Conservation (phyloP, 352 stramenopile genomes). For the Salisapilia sapeloensis region DNA sequence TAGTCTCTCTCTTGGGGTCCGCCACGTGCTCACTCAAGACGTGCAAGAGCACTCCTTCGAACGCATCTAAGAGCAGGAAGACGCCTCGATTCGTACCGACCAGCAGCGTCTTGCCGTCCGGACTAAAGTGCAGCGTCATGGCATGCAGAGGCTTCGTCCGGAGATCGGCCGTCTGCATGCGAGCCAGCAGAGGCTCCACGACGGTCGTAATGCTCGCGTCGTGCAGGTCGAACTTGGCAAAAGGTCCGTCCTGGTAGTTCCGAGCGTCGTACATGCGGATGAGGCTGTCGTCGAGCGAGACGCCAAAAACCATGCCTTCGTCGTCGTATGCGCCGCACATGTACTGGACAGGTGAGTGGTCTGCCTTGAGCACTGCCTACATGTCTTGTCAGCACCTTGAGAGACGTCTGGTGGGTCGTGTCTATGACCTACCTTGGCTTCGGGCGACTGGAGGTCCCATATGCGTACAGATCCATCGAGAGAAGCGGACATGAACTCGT, state of each 20-base stretch:
- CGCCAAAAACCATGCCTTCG: slow-evolving; percentile 70
- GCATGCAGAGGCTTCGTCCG: slow-evolving; percentile 49
- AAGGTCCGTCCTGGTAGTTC: slow-evolving; percentile 76
- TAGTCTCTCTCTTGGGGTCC: slow-evolving; percentile 11
- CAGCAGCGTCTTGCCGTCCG: slow-evolving; percentile 69
- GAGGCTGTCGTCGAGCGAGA: slow-evolving; percentile 73
- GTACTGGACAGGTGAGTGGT: slow-evolving; percentile 39
- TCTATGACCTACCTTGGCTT: slow-evolving; percentile 20
- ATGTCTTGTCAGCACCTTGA: background rate
- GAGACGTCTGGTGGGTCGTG: background rate
- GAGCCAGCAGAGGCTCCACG: slow-evolving; percentile 42
- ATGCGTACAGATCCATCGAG: slow-evolving; percentile 61
- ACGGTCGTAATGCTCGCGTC: slow-evolving; percentile 41
- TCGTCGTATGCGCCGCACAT: slow-evolving; percentile 67
- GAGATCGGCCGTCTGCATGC: slow-evolving; percentile 26
- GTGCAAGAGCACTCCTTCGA: slow-evolving; percentile 66
- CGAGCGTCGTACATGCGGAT: slow-evolving; percentile 81
- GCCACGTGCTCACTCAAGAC: slow-evolving; percentile 38
- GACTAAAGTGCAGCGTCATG: slow-evolving; percentile 69
- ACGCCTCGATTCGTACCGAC: slow-evolving; percentile 68
- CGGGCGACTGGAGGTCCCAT: slow-evolving; percentile 61
- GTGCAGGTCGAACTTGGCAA: slow-evolving; percentile 79
- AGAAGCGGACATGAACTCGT: slow-evolving; percentile 71
- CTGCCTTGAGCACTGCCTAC: slow-evolving; percentile 41
- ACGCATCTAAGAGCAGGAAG: slow-evolving; percentile 71